phyloP scores from a whole-genome alignment of 2,329 filamentous ascomycete genomes.

The Ophiobolus disseminans region DNA sequence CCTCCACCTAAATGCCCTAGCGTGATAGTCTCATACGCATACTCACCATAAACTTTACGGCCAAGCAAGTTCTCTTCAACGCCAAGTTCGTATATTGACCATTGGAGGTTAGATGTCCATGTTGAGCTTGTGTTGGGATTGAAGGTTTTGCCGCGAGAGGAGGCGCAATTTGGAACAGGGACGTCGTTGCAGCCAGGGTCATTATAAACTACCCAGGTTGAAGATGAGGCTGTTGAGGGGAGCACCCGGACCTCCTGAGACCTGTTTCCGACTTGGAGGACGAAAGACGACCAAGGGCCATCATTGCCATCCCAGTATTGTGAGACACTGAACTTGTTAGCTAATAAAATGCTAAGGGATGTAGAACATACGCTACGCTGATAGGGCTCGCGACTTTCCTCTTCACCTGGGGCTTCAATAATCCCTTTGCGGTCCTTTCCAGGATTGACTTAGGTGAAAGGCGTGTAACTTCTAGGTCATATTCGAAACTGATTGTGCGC shows the following conservation, averaged over 20 bases:
- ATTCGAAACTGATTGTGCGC: too few species aligned
- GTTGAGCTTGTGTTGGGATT: conserved; percentile 40
- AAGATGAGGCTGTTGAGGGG: conserved; percentile 40
- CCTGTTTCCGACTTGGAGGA: conserved; percentile 30
- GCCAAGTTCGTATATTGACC: neutral
- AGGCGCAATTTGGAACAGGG: conserved; percentile 33
- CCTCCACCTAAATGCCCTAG: conserved; percentile 28
- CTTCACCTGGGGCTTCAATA: neutral
- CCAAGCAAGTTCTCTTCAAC: conserved; percentile 12
- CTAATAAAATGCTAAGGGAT: neutral
- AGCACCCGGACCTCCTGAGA: conserved; percentile 31
- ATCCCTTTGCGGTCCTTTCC: too few species aligned
- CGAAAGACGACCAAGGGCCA: conserved; percentile 38
- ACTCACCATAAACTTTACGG: conserved; percentile 37
- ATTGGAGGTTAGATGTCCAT: conserved; percentile 25
- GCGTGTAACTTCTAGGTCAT: too few species aligned
- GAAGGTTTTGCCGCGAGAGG: conserved; percentile 39
- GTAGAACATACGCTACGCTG: neutral
- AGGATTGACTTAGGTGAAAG: too few species aligned
- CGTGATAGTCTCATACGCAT: conserved; percentile 44
- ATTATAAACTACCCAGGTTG: conserved; percentile 39
- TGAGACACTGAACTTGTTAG: conserved; percentile 15
- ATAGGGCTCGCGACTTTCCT: neutral
- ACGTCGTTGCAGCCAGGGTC: conserved; percentile 26
- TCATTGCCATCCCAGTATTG: conserved; percentile 38